A percentile compares a stretch with the other conserved stretches of the same genome.
phyloP scores from a whole-genome alignment of 345 rosid species.

The Physaria fendleri region DNA sequence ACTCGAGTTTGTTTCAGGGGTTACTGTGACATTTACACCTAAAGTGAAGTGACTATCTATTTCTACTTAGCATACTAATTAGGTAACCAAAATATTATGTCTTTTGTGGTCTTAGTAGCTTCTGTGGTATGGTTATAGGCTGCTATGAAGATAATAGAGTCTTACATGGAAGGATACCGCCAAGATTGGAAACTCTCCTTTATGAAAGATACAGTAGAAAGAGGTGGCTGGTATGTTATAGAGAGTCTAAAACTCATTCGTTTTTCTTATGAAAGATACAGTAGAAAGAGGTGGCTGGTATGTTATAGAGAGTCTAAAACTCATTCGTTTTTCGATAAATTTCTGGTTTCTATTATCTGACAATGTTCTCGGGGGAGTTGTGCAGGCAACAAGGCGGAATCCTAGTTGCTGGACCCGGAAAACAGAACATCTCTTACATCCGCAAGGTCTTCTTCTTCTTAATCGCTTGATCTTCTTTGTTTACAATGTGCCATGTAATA shows the following conservation, averaged over 20 bases:
- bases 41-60: conserved; percentile 39
- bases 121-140: conserved; percentile 36
- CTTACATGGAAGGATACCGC: conserved; percentile 86
- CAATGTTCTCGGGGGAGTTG: not conserved
- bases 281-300: conserved; percentile 91
- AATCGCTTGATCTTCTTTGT: not conserved
- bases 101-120: conserved; percentile 1
- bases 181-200: conserved; percentile 95
- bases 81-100: not conserved
- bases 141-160: conserved; percentile 79
- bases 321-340: not conserved
- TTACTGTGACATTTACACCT: conserved; percentile 72
- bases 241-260: not conserved
- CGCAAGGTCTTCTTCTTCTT: conserved; percentile 47
- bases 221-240: conserved; percentile 83
- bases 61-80: not conserved
- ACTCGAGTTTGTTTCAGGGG: conserved; percentile 68
- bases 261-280: conserved; percentile 63
- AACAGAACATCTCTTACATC: conserved; percentile 64
- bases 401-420: conserved; percentile 88
- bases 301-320: conserved; percentile 16
- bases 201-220: conserved; percentile 61
- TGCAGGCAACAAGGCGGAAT: conserved; percentile 95
- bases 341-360: not conserved
- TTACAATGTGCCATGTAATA: not conserved